Percentiles rank a stretch among this genome's conserved stretches.
These are phyloP conservation scores for Geotrichum armillariae DNA, from an alignment of 1,139 yeast genomes.

Conservation along the genomic window DNA sequence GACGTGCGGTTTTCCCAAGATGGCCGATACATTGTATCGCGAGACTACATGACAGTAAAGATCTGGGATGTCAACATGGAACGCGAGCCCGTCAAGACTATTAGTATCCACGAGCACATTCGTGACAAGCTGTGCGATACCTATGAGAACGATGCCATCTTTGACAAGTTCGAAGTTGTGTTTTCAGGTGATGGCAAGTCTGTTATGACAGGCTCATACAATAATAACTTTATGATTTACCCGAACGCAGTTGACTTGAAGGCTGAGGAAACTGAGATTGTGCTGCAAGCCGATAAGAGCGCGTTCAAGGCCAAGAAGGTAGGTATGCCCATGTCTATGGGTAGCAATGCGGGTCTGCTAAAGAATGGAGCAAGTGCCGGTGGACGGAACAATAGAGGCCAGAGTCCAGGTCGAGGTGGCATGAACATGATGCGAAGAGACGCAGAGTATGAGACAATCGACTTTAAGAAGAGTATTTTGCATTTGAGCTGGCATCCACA, in stretches of 20 bases:
- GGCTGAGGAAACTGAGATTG: constrained; percentile 68
- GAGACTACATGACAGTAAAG: constrained; percentile 96
- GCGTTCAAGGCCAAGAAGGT: constrained; percentile 84
- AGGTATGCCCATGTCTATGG: constrained; percentile 41
- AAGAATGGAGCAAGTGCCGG: background rate
- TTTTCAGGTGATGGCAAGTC: constrained; percentile 91
- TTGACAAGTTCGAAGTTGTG: constrained; percentile 96
- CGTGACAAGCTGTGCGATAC: constrained; percentile 94
- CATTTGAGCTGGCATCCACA: constrained; percentile 98
- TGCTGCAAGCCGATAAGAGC: constrained; percentile 95
- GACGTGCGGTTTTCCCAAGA: constrained; percentile 91
- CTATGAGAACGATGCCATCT: constrained; percentile 96
- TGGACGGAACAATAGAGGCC: constrained; percentile 22
- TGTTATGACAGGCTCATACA: constrained; percentile 96
- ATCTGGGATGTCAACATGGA: constrained; percentile 98
- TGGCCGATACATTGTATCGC: constrained; percentile 90
- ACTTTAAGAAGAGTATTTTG: constrained; percentile 90
- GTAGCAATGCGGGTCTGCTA: constrained; percentile 20
- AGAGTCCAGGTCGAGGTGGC: constrained; percentile 27
- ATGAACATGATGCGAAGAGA: constrained; percentile 40
- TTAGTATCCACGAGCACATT: constrained; percentile 92
- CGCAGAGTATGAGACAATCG: constrained; percentile 79
- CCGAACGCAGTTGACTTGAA: constrained; percentile 64
- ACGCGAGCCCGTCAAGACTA: constrained; percentile 88
- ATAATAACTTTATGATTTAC: constrained; percentile 94